Percentiles rank a stretch among this genome's conserved stretches.
Conservation (phyloP, 257 asterid genomes). For the Prunella vulgaris region DNA sequence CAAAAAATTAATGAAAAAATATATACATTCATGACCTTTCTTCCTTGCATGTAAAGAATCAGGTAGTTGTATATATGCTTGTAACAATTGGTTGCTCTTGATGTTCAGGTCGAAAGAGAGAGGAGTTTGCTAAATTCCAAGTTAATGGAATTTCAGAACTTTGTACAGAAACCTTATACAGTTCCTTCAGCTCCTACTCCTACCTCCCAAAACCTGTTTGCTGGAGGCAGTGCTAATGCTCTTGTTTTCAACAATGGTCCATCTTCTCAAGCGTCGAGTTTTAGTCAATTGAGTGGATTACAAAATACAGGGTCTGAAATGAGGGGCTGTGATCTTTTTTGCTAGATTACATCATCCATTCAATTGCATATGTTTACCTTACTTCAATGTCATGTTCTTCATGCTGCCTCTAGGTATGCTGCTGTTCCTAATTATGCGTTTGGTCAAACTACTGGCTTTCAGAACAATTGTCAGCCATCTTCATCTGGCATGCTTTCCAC, state of each 20-base stretch:
- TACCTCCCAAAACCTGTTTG: conserved; percentile 46
- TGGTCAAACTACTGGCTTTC: conserved; percentile 51
- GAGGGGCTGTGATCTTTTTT: conserved; percentile 16
- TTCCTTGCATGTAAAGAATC: background rate
- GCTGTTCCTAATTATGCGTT: conserved; percentile 53
- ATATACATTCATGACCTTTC: conserved; percentile 9
- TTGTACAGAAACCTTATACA: conserved; percentile 42
- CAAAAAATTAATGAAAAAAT: background rate
- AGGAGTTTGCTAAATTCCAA: conserved; percentile 61
- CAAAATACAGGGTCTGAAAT: conserved; percentile 51
- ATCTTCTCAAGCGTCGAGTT: conserved; percentile 59
- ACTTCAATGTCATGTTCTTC: conserved; percentile 13
- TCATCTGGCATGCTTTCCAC: conserved; percentile 33
- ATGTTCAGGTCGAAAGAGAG: conserved; percentile 76
- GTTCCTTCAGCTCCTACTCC: conserved; percentile 38
- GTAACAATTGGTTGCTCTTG: conserved; percentile 20
- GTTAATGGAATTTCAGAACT: conserved; percentile 66
- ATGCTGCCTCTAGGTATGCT: conserved; percentile 44
- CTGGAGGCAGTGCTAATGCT: conserved; percentile 26
- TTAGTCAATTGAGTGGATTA: conserved; percentile 62
- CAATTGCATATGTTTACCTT: conserved; percentile 12
- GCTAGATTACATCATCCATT: conserved; percentile 14
- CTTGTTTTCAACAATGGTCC: conserved; percentile 28
- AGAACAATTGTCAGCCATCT: conserved; percentile 47
- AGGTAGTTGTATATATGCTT: conserved; percentile 1